Evolutionary conservation across 495 filamentous ascomycete species (phyloP), one percentile per base, ranked within the genome.

Genomic region (Aspergillus saccharolyticus): DNA sequence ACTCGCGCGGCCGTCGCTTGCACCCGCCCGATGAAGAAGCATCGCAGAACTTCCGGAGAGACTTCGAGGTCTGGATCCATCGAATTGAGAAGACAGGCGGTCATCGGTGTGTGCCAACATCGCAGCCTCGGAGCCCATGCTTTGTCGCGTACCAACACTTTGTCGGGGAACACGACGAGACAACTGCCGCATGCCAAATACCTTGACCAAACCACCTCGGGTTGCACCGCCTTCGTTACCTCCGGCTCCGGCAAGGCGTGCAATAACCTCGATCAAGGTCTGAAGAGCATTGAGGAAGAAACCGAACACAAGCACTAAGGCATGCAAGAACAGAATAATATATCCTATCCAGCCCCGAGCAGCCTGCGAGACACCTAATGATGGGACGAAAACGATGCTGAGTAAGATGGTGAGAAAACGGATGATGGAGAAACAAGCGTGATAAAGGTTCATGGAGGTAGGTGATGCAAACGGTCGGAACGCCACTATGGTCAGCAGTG

Each of bases 361-460:
- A 0, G 85, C 82, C 63, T 91, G 84, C 2, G 83, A 80, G 8
- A 97, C 83, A 3, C 85, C 83, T 4, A 97, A 76, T 14, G 88
- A 87, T 2, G 92, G 91, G 14, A 92, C 80, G 70, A 98, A 98
- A 2, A 91, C 81, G 21, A 96, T 82, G 75, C 89, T 93, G 19
- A 98, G 76, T 28, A 97, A 78, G 42, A 94, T 83, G 1, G 85
- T 86, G 14, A 90, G 70, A 51, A 97, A 84, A 18, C 94, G 84
- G 16, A 96, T 74, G 14, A 83, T 74, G 2, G 91, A 82, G 67
- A 96, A 96, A 52, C 90, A 83, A 19, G 87, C 87, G 61, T 98
- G 93, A 63, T 95, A 96, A 4, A 88, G 79, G 66, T 97, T 97
- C 95, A 97, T 98, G n/a, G 91, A 96, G 0, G 95, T 97, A 33